Base-by-base conservation (phyloP, 768 basidiomycete genomes). In the Amanita rubescens region DNA sequence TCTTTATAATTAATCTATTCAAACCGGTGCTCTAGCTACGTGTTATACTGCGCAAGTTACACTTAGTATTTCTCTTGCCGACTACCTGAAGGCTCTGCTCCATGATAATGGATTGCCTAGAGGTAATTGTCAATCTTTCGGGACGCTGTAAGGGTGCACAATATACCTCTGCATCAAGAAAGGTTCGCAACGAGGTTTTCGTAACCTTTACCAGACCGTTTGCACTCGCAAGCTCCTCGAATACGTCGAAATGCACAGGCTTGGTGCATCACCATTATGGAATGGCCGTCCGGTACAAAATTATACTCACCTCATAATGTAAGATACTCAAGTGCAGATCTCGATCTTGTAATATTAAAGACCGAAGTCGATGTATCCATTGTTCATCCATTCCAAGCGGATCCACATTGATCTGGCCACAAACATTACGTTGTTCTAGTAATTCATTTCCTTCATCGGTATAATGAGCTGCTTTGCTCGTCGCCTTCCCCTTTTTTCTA, bases 241-340 rank as follows among this genome's bases (percentile, higher is more conserved):
- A 83, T 3, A 75, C 64, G 52, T 80, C 71, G 53, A 85, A 78
- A 57, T 75, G 71, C 42, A 86, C 70, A 14, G 85, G 84, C 84
- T 87, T 59, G 20, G 19, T n/a, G n/a, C 30, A 3, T 25, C 6
- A 38, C 30, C 38, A 24, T 20, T 14, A 5, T 25, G 5, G 10
- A 33, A 19, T 22, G 17, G 27, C 25, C 14, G 20, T 37, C n/a
- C 25, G 17, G 25, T 34, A 25, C 27, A 39, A 17, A 17, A 34
- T 30, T 47, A 15, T 19, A 59, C 74, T 22, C 55, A 82, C 84
- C 73, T 88, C 84, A 61, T 81, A 85, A 24, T 84, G 80, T 58
- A 88, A 63, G 55, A 88, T 74, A 35, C 79, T 77, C 33, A 73
- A 62, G 61, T 85, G 68, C 5, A 88, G 68, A 43, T 67, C 67